Evolutionary conservation across 208 protist genomes (phyloP).

Genomic region (Jaenimonas drosophilae): DNA sequence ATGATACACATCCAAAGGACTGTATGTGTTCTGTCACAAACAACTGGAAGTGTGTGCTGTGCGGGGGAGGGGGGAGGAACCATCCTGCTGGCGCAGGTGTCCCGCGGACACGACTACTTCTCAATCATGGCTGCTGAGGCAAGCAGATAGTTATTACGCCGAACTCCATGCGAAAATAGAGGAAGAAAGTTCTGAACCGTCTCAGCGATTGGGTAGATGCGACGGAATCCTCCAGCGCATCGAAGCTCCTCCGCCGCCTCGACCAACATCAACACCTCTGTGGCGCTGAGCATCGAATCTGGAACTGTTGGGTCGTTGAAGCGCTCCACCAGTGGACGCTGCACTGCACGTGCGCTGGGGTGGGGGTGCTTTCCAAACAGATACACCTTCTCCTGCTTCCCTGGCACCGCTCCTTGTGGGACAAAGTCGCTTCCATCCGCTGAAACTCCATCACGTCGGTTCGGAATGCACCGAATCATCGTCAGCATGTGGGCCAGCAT

Average conservation of each 20-base stretch:
- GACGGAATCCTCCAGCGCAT: slow-evolving; percentile 66
- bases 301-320: slow-evolving; percentile 55
- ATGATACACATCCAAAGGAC: too few species aligned
- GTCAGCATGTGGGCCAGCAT: slow-evolving; percentile 84
- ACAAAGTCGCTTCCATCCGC: slow-evolving; percentile 6
- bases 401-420: slow-evolving; percentile 16
- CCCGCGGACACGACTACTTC: too few species aligned
- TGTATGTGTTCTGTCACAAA: too few species aligned
- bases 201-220: slow-evolving; percentile 55
- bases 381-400: slow-evolving; percentile 35
- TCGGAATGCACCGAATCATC: slow-evolving; percentile 67
- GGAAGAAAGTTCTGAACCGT: slow-evolving; percentile 64
- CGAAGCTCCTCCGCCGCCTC: slow-evolving; percentile 79
- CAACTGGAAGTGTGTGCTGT: neutral
- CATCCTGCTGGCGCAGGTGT: too few species aligned
- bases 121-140: slow-evolving; percentile 40
- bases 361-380: slow-evolving; percentile 62
- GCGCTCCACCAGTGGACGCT: slow-evolving; percentile 25
- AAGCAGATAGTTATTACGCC: slow-evolving; percentile 79
- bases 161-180: slow-evolving; percentile 66
- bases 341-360: slow-evolving; percentile 18
- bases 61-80: neutral
- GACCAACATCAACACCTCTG: slow-evolving; percentile 54
- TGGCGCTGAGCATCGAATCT: slow-evolving; percentile 53
- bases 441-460: slow-evolving; percentile 16